Percentiles rank a stretch among this genome's conserved stretches.
phyloP scores from a whole-genome alignment of 164 flowering plant genomes.

The Aristolochia californica region DNA sequence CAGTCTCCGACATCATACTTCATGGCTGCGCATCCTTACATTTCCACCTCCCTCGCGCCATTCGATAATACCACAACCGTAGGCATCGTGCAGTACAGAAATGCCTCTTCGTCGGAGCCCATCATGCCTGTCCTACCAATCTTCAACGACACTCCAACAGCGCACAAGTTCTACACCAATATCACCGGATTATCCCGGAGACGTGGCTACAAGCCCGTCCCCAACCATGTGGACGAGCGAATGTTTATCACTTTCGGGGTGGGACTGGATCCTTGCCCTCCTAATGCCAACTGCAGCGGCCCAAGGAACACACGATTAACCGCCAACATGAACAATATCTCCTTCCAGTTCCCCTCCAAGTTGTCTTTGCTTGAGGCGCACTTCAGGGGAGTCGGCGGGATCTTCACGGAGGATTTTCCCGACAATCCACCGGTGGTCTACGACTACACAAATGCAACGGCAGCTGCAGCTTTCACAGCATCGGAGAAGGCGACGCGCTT shows the following conservation, averaged over 20 bases:
- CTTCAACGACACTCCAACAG: constrained; percentile 49
- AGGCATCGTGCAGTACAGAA: constrained; percentile 21
- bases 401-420: constrained; percentile 58
- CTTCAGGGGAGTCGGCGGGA: constrained; percentile 21
- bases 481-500: constrained; percentile 34
- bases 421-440: constrained; percentile 35
- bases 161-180: constrained; percentile 37
- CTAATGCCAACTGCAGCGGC: constrained; percentile 26
- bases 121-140: constrained; percentile 47
- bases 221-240: constrained; percentile 32
- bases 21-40: constrained; percentile 56
- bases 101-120: constrained; percentile 17
- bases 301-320: constrained; percentile 22
- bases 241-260: constrained; percentile 59
- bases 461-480: constrained; percentile 8
- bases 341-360: constrained; percentile 32
- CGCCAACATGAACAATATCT: constrained; percentile 62
- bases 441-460: constrained; percentile 39
- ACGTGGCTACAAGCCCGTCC: constrained; percentile 36
- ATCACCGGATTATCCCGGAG: constrained; percentile 23
- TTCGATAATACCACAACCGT: constrained; percentile 42
- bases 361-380: constrained; percentile 49
- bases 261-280: constrained; percentile 25
- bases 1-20: constrained; percentile 36
- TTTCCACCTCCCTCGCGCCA: constrained; percentile 12